Evolutionary conservation across 1,284 basidiomycete genomes (phyloP), one percentile per base, ranked within the genome.

Genomic region (Cryptococcus sp.): DNA sequence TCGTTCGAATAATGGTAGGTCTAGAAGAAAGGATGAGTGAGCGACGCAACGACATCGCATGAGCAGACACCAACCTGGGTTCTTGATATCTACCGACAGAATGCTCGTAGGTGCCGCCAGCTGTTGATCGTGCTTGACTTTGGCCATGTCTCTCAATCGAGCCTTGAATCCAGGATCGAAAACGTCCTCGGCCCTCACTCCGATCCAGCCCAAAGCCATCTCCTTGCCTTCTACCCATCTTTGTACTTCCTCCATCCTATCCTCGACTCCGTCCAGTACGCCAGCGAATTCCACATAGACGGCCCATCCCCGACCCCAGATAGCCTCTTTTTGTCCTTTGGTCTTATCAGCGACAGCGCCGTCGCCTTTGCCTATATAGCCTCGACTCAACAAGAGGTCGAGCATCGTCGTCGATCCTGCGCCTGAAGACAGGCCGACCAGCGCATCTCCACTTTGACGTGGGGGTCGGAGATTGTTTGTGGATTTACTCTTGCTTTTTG

Each of bases 201-300:
- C 60, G 1, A 77, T 50, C 39, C 70, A 74, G 16, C 41, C 59
- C 57, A 75, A 25, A 1, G 64, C 64, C 19, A 57, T 53, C 5
- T 55, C 38, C n/a, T 41, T 22, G 17, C 47, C 53, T 52, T 66
- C 61, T 1, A 60, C 68, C 27, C 68, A n/a, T 10, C 20, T 20
- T 47, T 55, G 50, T 49, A 77, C 51, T 20, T 62, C 57, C 49
- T 59, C 65, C 11, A 45, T 53, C 52, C 63, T 60, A 20, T 66
- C 62, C 43, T 54, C 55, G 17, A 54, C 40, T 2, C 54, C 61
- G 1, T 62, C 61, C 1, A 62, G 46, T 13, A 72, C 65, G 13
- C 60, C 58, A 1, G 66, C 64, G 61, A 76, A 78, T 39, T 78
- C 75, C 17, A 79, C 76, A 64, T 79, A 70, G 7, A 77, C 68